Evolutionary conservation across 148 eudicot species (phyloP).

Genomic region (Persicaria tinctoria): DNA sequence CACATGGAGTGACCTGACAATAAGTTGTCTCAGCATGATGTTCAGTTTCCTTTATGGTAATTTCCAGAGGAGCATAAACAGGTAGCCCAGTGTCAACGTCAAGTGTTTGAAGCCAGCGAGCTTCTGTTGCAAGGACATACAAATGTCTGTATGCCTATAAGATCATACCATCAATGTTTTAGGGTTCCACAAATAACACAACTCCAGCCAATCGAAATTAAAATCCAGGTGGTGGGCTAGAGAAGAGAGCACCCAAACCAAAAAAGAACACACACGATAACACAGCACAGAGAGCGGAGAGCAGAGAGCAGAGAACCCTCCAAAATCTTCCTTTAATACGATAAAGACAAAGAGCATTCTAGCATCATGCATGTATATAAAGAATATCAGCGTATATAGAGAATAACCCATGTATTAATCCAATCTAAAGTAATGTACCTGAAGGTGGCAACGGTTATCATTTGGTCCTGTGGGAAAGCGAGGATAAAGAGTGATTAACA

Average conservation of each 20-base stretch:
- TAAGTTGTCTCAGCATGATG: constrained; percentile 88
- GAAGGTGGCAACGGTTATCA: constrained; percentile 96
- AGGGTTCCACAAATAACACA: no score
- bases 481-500: constrained; percentile 83
- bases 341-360: not conserved
- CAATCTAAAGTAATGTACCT: constrained; percentile 33
- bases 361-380: not conserved
- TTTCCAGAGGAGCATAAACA: constrained; percentile 92
- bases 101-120: constrained; percentile 91
- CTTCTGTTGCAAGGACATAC: constrained; percentile 96
- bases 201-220: not conserved
- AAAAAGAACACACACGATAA: not conserved
- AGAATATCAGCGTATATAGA: not conserved
- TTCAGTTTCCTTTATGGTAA: constrained; percentile 74
- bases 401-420: not conserved
- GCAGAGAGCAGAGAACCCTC: not conserved
- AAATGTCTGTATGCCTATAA: constrained; percentile 90
- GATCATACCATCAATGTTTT: not conserved
- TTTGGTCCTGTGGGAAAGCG: constrained; percentile 92
- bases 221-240: not conserved
- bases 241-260: not conserved
- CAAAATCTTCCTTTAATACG: not conserved
- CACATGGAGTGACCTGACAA: constrained; percentile 88
- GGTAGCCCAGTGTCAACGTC: constrained; percentile 95
- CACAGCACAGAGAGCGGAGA: not conserved